phyloP scores from a whole-genome alignment of 805 yeast species.

The Spathaspora arborariae region DNA sequence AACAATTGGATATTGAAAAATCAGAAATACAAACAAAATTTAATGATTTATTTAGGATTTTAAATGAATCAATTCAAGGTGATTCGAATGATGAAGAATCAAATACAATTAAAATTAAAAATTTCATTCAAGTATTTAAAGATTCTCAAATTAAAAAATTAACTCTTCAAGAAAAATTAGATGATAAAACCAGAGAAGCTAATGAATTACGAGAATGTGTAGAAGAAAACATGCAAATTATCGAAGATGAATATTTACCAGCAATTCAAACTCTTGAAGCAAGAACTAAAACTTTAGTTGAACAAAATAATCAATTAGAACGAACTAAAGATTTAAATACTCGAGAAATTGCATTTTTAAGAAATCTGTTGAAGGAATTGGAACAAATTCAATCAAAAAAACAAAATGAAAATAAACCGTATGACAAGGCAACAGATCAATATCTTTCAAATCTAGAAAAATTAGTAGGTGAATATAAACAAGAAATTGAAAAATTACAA shows the following conservation, averaged over 20 bases:
- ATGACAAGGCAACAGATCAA: conserved; percentile 28
- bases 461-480: conserved; percentile 54
- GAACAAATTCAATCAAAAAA: conserved; percentile 29
- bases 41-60: conserved; percentile 43
- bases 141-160: conserved; percentile 26
- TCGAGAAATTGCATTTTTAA: conserved; percentile 56
- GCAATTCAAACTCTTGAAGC: conserved; percentile 10
- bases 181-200: conserved; percentile 16
- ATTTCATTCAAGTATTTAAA: conserved; percentile 37
- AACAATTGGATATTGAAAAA: conserved; percentile 48
- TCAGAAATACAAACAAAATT: conserved; percentile 44
- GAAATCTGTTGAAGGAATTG: conserved; percentile 51
- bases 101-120: conserved; percentile 24
- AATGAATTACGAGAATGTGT: conserved; percentile 15
- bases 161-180: conserved; percentile 35
- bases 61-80: conserved; percentile 26
- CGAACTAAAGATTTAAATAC: conserved; percentile 49
- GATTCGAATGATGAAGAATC: conserved; percentile 8
- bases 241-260: conserved; percentile 11
- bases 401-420: conserved; percentile 20
- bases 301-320: conserved; percentile 27
- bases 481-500: conserved; percentile 44
- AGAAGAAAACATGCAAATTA: conserved; percentile 9
- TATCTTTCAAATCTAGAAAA: conserved; percentile 40
- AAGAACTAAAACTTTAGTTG: conserved; percentile 2